These are phyloP conservation scores for Gonapodya prolifera DNA, from an alignment of 192 early-diverging fungal genomes.

Conservation along the genomic window DNA sequence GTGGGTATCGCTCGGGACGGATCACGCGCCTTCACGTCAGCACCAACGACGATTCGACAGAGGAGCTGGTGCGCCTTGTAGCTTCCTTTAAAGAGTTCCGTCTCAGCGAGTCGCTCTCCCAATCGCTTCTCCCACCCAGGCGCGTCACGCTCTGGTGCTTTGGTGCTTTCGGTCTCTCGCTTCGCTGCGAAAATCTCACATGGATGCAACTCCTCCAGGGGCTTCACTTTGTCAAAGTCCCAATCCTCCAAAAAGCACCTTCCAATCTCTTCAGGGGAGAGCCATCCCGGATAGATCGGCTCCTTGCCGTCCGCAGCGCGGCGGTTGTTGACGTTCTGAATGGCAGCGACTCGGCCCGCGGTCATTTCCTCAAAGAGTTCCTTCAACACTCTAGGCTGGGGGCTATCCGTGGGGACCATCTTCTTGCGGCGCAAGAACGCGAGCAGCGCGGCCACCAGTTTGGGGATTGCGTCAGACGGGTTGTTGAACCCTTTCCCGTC, in stretches of 20 bases:
- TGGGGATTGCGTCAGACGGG: conserved; percentile 14
- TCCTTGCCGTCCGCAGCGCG: neutral
- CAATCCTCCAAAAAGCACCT: neutral
- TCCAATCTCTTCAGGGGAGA: neutral
- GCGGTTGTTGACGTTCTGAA: neutral
- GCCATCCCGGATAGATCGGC: neutral
- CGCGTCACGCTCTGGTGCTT: neutral
- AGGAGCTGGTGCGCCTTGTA: neutral
- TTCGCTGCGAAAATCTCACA: neutral
- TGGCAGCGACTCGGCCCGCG: neutral
- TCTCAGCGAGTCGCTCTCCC: neutral
- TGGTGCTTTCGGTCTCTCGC: neutral
- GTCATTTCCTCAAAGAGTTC: neutral
- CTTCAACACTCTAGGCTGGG: neutral
- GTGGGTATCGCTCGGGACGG: neutral
- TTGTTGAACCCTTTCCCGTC: conserved; percentile 10
- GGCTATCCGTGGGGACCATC: neutral
- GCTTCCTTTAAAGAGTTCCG: neutral
- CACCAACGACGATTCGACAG: neutral
- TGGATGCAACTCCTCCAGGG: neutral
- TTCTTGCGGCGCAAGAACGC: neutral
- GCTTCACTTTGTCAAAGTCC: neutral
- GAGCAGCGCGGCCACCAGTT: conserved; percentile 13
- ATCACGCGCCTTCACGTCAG: neutral
- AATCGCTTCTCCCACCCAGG: neutral